Percentiles rank a stretch among this genome's conserved stretches.
Conservation (phyloP, 441 rosid genomes). For the Biscutella laevigata region DNA sequence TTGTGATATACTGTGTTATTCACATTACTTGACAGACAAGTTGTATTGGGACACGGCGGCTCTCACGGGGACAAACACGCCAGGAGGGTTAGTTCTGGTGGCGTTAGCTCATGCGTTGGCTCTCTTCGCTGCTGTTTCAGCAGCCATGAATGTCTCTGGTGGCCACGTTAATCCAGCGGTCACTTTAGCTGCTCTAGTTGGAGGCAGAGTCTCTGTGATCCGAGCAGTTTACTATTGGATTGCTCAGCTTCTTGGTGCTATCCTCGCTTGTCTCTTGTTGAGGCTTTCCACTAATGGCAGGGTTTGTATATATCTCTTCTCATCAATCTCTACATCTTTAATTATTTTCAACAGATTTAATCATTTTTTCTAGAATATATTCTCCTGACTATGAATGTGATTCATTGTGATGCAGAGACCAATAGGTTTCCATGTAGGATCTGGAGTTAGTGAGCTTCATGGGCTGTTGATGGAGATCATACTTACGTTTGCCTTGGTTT, state of each 20-base stretch:
- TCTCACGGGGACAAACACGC: constrained; percentile 28
- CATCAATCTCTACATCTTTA: neutral
- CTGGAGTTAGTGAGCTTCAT: constrained; percentile 44
- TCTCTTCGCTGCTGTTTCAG: constrained; percentile 48
- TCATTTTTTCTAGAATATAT: no score
- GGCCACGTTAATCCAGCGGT: constrained; percentile 76
- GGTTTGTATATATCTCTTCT: constrained; percentile 31
- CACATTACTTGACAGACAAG: constrained; percentile 33
- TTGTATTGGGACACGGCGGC: constrained; percentile 35
- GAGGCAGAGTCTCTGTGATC: constrained; percentile 49
- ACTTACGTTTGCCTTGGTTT: constrained; percentile 55
- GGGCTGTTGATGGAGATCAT: constrained; percentile 50
- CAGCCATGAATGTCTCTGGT: constrained; percentile 60
- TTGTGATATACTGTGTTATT: constrained; percentile 6
- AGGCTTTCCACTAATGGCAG: constrained; percentile 45
- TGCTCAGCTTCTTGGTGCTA: constrained; percentile 47
- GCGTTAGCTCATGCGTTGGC: constrained; percentile 73
- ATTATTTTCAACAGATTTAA: no score
- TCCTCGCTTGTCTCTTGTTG: constrained; percentile 47
- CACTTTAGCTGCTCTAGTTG: constrained; percentile 54
- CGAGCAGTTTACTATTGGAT: constrained; percentile 45
- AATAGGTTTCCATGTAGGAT: constrained; percentile 42
- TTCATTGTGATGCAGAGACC: constrained; percentile 46
- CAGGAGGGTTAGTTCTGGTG: constrained; percentile 41
- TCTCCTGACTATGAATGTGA: neutral